Evolutionary conservation across 1,284 basidiomycete species (phyloP), one percentile per base, ranked within the genome.

Genomic region (Somion occarium): DNA sequence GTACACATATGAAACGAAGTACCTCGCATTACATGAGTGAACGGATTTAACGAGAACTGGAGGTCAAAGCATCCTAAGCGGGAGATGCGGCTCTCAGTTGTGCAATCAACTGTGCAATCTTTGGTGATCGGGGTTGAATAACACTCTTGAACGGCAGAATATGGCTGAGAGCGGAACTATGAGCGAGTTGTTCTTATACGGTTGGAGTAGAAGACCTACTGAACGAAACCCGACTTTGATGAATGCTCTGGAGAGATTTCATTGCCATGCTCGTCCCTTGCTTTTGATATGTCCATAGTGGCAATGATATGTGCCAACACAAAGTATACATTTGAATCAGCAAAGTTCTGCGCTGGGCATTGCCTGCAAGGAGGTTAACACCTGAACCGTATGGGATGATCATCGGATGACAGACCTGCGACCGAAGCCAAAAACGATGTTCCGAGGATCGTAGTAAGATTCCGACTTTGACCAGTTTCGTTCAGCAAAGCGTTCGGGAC

Each of bases 391-490:
- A 9, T 9, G n/a, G 1, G 11, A 5, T 22, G n/a, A 5, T 19
- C 2, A 23, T 15, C 12, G 22, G 5, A 49, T 4, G 19, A 37
- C 22, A n/a, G 7, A 57, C 56, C 62, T 44, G 41, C 62, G 52
- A 20, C 62, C 62, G 44, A 64, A 64, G 1, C 62, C 62, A 44
- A 64, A 64, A 4, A 64, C 58, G 38, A 60, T 25, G 30, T 56
- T 52, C 15, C 56, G 46, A 1, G 62, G 58, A 30, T 64, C 58
- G 44, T 38, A n/a, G 27, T 27, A 11, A 48, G 22, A 27, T 27
- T 12, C 50, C 18, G 44, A 38, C 13, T 15, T 53, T 23, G 50
- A 56, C 34, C 47, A 48, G 18, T 54, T 55, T 53, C 55, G 48
- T 34, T 42, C 30, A 24, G 58, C 34, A 42, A 50, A 62, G 19